Conservation (phyloP, 1,139 yeast genomes). For the Pichia norvegensis region DNA sequence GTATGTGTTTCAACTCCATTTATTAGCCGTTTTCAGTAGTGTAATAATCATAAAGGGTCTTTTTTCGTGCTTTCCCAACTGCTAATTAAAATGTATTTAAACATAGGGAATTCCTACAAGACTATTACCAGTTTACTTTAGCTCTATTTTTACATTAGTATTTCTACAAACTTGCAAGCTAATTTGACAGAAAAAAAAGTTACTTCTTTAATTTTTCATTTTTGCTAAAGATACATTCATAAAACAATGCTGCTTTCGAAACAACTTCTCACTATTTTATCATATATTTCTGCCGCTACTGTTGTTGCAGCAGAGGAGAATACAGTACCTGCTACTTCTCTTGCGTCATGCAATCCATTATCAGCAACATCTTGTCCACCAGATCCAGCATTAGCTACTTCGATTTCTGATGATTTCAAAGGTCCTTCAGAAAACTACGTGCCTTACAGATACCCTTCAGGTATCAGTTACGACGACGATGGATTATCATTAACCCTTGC, state of each 20-base stretch:
- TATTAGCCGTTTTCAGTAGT: neutral
- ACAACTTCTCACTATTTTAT: neutral
- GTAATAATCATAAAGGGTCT: neutral
- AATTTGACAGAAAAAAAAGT: too few species aligned
- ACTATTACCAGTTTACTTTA: too few species aligned
- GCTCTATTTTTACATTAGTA: too few species aligned
- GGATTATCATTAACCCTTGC: constrained; percentile 59
- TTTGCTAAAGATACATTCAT: neutral
- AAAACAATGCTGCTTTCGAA: neutral
- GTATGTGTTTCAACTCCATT: neutral
- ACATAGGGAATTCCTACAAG: neutral
- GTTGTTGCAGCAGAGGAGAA: neutral
- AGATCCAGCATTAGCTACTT: constrained; percentile 48
- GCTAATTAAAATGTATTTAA: neutral
- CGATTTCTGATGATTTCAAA: constrained; percentile 44
- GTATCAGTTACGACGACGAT: constrained; percentile 34
- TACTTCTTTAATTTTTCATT: too few species aligned
- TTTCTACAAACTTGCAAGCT: too few species aligned
- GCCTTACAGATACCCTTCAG: constrained; percentile 31
- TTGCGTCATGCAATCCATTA: constrained; percentile 37
- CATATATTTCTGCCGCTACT: neutral
- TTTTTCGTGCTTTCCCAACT: neutral
- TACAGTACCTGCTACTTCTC: constrained; percentile 16
- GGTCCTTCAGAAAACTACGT: constrained; percentile 38
- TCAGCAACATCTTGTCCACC: constrained; percentile 33